Percentiles rank a stretch among this genome's conserved stretches.
phyloP scores from a whole-genome alignment of 345 rosid genomes.

The Ailanthus altissimus region DNA sequence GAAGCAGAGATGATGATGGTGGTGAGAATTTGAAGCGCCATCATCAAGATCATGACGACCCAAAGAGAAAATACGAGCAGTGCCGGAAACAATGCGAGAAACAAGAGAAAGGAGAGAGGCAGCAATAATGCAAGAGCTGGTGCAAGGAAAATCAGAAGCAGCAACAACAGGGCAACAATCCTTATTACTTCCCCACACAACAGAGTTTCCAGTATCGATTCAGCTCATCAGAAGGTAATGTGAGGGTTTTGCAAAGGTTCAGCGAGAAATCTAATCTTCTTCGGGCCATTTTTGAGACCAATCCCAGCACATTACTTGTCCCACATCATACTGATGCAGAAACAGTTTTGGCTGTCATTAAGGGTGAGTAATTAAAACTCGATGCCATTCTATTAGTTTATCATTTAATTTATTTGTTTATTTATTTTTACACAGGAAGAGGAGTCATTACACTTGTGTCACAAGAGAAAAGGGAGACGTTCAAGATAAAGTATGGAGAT shows the following conservation, averaged over 20 bases:
- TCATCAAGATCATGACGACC: neutral
- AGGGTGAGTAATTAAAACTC: conserved; percentile 28
- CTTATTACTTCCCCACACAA: conserved; percentile 36
- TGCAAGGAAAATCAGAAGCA: neutral
- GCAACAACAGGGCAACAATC: conserved; percentile 27
- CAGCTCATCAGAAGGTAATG: conserved; percentile 35
- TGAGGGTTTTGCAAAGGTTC: conserved; percentile 43
- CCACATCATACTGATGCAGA: conserved; percentile 55
- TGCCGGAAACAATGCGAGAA: neutral
- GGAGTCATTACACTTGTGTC: conserved; percentile 34
- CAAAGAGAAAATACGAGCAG: neutral
- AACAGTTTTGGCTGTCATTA: conserved; percentile 29
- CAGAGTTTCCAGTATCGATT: conserved; percentile 25
- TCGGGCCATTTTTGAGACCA: conserved; percentile 33
- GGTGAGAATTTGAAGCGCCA: neutral
- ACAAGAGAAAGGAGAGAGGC: neutral
- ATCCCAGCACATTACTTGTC: conserved; percentile 42
- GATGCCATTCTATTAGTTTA: neutral
- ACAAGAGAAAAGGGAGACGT: conserved; percentile 33
- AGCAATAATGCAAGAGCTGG: neutral
- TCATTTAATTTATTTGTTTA: neutral
- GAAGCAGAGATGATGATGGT: neutral
- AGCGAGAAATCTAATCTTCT: conserved; percentile 42
- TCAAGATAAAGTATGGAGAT: conserved; percentile 39
- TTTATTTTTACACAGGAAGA: conserved; percentile 27